A percentile compares a stretch with the other conserved stretches of the same genome.
Evolutionary conservation across 176 grass and related monocot species (phyloP).

Genomic region (Juncus inflexus): DNA sequence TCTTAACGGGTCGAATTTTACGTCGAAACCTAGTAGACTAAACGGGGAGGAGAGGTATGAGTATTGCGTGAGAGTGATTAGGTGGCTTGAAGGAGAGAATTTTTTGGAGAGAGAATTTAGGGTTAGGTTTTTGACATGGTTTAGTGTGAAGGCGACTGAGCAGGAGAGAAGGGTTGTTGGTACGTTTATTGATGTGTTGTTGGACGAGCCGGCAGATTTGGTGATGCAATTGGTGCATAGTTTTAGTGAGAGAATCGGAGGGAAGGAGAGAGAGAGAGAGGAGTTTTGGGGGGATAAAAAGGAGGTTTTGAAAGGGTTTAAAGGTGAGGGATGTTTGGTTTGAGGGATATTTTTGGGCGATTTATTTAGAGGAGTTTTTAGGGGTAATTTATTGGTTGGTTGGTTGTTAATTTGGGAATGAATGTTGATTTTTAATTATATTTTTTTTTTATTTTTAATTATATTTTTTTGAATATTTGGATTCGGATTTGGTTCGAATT

Average conservation of each 20-base stretch:
- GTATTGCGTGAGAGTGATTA: constrained; percentile 86
- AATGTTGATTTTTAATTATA: constrained; percentile 1
- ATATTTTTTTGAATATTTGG: no score
- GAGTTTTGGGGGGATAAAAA: constrained; percentile 13
- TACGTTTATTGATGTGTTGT: constrained; percentile 62
- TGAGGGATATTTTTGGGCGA: constrained; percentile 23
- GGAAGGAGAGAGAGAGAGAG: constrained; percentile 45
- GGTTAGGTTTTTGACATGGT: constrained; percentile 91
- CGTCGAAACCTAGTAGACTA: constrained; percentile 59
- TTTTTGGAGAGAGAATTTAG: constrained; percentile 73
- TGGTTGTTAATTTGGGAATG: constrained; percentile 20
- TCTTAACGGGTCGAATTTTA: constrained; percentile 16
- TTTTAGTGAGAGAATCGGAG: constrained; percentile 61
- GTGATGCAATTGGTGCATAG: constrained; percentile 62
- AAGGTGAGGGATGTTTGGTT: constrained; percentile 32
- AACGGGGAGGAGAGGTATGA: constrained; percentile 78
- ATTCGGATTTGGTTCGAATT: no score
- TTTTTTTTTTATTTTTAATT: constrained; percentile 15
- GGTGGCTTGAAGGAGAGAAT: constrained; percentile 70
- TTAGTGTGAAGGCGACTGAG: constrained; percentile 83
- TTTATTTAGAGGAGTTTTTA: not conserved
- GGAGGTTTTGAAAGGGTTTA: constrained; percentile 35
- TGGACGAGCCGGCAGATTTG: constrained; percentile 60
- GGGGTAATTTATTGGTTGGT: constrained; percentile 17
- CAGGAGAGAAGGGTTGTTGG: constrained; percentile 71